A percentile compares a stretch with the other conserved stretches of the same genome.
Conservation (phyloP, 2,329 filamentous ascomycete genomes). For the Fusarium sp. region DNA sequence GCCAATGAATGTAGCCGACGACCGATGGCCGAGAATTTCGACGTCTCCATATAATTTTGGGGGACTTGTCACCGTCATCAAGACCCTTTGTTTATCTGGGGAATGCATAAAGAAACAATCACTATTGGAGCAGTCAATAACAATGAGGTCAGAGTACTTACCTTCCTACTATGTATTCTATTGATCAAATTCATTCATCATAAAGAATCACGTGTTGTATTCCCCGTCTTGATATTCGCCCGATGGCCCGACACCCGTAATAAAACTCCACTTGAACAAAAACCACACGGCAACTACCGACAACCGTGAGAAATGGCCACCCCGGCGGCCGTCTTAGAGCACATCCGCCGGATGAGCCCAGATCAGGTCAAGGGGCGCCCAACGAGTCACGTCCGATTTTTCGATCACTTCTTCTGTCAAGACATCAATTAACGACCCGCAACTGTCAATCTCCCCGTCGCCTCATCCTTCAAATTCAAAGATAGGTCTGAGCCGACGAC, state of each 20-base stretch:
- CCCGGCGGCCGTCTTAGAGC: constrained; percentile 38
- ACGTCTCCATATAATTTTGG: constrained; percentile 22
- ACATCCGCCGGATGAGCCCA: constrained; percentile 8
- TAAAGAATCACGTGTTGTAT: constrained; percentile 4
- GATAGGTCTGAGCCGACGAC: neutral
- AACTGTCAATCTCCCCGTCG: constrained; percentile 4
- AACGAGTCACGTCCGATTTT: constrained; percentile 4
- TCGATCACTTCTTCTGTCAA: neutral
- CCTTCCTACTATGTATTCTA: neutral
- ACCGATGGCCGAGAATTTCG: constrained; percentile 30
- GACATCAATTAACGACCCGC: constrained; percentile 5
- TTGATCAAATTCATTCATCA: neutral
- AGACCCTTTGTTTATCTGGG: constrained; percentile 9
- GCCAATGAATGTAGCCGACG: constrained; percentile 39
- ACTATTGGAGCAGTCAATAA: neutral
- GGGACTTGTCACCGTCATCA: constrained; percentile 5
- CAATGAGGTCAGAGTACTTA: neutral
- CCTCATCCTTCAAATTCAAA: constrained; percentile 10
- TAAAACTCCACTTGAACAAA: constrained; percentile 9
- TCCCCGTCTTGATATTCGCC: neutral
- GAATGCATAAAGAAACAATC: neutral
- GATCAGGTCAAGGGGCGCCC: constrained; percentile 3
- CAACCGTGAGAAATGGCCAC: constrained; percentile 38
- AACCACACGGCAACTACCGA: constrained; percentile 32
- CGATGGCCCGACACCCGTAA: constrained; percentile 34